Evolutionary conservation across 164 flowering plant species (phyloP).

Genomic region (Liriodendron chinense): DNA sequence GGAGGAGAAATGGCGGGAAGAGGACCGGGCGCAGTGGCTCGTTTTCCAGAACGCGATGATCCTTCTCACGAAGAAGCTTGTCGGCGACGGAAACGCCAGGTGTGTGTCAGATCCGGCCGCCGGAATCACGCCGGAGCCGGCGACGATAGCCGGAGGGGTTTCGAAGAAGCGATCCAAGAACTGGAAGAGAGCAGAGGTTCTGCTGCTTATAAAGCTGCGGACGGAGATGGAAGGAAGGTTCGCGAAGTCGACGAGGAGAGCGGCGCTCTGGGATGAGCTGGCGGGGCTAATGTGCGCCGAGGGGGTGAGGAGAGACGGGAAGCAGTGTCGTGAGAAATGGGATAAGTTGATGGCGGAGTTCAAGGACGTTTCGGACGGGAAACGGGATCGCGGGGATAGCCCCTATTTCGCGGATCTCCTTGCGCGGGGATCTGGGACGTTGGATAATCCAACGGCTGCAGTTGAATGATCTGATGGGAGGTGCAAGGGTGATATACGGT

Average conservation of each 20-base stretch:
- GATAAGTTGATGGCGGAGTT: slow-evolving; percentile 13
- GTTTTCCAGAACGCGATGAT: slow-evolving; percentile 12
- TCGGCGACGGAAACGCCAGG: neutral
- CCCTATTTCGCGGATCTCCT: slow-evolving; percentile 7
- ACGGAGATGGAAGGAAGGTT: slow-evolving; percentile 11
- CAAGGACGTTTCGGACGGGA: slow-evolving; percentile 12
- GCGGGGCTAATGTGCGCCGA: slow-evolving; percentile 3
- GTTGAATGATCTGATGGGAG: neutral
- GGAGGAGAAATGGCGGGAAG: slow-evolving; percentile 13
- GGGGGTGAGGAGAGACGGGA: slow-evolving; percentile 16
- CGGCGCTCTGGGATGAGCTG: slow-evolving; percentile 9
- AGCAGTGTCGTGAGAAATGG: slow-evolving; percentile 15
- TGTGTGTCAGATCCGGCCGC: neutral
- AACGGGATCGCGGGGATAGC: neutral
- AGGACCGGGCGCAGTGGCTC: slow-evolving; percentile 6
- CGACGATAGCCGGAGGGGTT: neutral
- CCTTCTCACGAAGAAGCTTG: slow-evolving; percentile 5
- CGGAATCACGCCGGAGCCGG: neutral
- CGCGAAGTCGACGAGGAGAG: neutral
- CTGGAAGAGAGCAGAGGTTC: slow-evolving; percentile 7
- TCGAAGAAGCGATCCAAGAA: slow-evolving; percentile 9
- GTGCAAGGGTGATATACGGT: neutral
- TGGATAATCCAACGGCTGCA: slow-evolving; percentile 1
- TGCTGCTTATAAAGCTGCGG: slow-evolving; percentile 10
- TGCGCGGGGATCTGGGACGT: neutral